Conservation (phyloP, 2,329 filamentous ascomycete species). For the Ophiostoma populinum region DNA sequence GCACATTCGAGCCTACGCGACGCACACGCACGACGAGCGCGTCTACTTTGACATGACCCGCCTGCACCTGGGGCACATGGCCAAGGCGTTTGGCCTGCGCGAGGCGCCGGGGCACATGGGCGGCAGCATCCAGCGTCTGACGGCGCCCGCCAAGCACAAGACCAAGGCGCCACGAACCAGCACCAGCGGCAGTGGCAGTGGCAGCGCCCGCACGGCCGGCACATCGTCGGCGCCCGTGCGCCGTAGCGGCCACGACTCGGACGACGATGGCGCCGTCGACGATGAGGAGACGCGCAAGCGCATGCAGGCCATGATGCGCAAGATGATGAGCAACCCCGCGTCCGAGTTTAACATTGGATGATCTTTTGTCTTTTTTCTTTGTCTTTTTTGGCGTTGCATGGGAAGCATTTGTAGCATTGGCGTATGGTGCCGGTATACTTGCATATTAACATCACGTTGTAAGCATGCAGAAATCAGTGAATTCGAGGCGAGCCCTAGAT, state of each 20-base stretch:
- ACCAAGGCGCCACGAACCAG: too few species aligned
- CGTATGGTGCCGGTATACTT: background rate
- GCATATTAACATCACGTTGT: background rate
- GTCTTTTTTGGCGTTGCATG: background rate
- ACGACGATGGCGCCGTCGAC: conserved; percentile 23
- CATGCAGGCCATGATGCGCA: conserved; percentile 21
- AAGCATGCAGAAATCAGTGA: too few species aligned
- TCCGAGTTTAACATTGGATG: conserved; percentile 14
- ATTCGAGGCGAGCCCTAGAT: too few species aligned
- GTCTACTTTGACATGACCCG: conserved; percentile 81
- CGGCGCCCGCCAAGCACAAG: conserved; percentile 18
- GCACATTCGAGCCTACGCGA: conserved; percentile 87
- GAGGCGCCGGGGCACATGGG: conserved; percentile 78
- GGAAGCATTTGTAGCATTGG: conserved; percentile 4
- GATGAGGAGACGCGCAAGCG: conserved; percentile 42
- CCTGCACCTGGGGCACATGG: conserved; percentile 79
- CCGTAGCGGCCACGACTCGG: conserved; percentile 14
- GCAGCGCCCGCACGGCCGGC: too few species aligned
- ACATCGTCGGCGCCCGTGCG: too few species aligned
- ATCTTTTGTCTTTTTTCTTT: background rate
- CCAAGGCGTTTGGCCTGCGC: conserved; percentile 80
- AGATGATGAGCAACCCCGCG: conserved; percentile 11
- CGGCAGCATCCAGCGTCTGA: conserved; percentile 31
- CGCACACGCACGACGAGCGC: conserved; percentile 73
- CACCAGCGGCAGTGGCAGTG: too few species aligned